Percentiles rank a stretch among this genome's conserved stretches.
These are phyloP conservation scores for Tuber umbilicatum DNA, from an alignment of 495 filamentous ascomycete genomes.

Conservation along the genomic window DNA sequence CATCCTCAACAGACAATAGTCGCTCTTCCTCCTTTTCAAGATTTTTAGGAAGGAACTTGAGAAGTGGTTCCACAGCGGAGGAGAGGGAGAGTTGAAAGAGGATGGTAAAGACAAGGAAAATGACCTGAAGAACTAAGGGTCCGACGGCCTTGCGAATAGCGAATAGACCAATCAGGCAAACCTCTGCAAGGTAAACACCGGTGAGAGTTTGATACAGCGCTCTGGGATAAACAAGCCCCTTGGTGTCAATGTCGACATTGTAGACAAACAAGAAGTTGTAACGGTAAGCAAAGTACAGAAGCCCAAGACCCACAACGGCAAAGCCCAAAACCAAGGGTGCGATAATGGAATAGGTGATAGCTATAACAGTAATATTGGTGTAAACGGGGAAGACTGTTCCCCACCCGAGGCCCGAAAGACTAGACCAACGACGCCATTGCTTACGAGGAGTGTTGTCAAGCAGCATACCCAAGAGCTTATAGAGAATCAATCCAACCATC, in stretches of 20 bases:
- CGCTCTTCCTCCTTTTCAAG: constrained; percentile 56
- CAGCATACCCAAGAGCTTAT: constrained; percentile 66
- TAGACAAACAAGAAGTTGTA: constrained; percentile 94
- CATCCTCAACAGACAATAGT: constrained; percentile 49
- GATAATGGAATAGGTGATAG: constrained; percentile 82
- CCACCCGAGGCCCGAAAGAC: constrained; percentile 64
- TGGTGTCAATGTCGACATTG: constrained; percentile 78
- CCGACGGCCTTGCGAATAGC: constrained; percentile 64
- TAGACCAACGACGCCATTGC: constrained; percentile 57
- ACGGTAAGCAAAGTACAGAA: constrained; percentile 89
- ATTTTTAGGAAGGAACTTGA: constrained; percentile 67
- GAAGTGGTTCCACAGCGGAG: constrained; percentile 66
- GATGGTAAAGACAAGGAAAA: constrained; percentile 70
- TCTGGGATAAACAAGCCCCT: constrained; percentile 76
- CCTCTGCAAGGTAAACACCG: constrained; percentile 74
- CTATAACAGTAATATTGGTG: constrained; percentile 78
- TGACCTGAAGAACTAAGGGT: constrained; percentile 74
- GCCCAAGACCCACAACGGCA: constrained; percentile 69
- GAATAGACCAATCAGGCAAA: constrained; percentile 89
- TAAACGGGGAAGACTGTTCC: constrained; percentile 83
- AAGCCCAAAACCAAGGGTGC: constrained; percentile 86
- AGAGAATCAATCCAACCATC: constrained; percentile 68
- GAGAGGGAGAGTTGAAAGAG: constrained; percentile 81
- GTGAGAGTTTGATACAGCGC: constrained; percentile 88
- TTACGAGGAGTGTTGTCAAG: constrained; percentile 54